A percentile compares a stretch with the other conserved stretches of the same genome.
These are phyloP conservation scores for Mycena vulgaris DNA, from an alignment of 768 basidiomycete species.

Conservation along the genomic window DNA sequence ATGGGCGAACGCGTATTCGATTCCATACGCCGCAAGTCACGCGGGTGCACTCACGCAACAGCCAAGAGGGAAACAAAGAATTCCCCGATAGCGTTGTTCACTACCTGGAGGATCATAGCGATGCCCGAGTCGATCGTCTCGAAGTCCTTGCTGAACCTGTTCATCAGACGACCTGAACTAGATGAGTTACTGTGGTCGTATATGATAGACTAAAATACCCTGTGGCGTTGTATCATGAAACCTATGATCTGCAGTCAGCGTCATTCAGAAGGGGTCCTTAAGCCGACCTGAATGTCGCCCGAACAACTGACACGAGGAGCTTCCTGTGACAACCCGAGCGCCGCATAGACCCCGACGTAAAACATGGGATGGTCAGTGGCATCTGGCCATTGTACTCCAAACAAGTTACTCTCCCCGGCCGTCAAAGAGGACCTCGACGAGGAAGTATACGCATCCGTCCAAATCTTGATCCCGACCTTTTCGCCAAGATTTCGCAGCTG, in stretches of 20 bases:
- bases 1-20: neutral
- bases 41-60: neutral
- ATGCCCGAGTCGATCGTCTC: neutral
- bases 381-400: constrained; percentile 54
- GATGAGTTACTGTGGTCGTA: neutral
- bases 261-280: too few relatives aligned
- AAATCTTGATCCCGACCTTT: neutral
- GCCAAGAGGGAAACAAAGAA: neutral
- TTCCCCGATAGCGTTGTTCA: neutral
- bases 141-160: constrained; percentile 48
- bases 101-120: neutral
- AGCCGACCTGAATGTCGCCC: constrained; percentile 83
- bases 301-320: constrained; percentile 77
- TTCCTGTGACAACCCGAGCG: constrained; percentile 61
- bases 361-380: constrained; percentile 76
- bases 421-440: neutral
- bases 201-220: neutral
- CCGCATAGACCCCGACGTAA: constrained; percentile 77
- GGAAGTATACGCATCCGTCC: neutral
- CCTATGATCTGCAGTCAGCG: neutral
- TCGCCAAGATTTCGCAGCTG: neutral
- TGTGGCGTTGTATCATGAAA: constrained; percentile 68
- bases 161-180: neutral
- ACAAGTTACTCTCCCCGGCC: constrained; percentile 31
- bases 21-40: constrained; percentile 9